phyloP scores from a whole-genome alignment of 2,329 filamentous ascomycete species.

The Fonsecaea pedrosoi region DNA sequence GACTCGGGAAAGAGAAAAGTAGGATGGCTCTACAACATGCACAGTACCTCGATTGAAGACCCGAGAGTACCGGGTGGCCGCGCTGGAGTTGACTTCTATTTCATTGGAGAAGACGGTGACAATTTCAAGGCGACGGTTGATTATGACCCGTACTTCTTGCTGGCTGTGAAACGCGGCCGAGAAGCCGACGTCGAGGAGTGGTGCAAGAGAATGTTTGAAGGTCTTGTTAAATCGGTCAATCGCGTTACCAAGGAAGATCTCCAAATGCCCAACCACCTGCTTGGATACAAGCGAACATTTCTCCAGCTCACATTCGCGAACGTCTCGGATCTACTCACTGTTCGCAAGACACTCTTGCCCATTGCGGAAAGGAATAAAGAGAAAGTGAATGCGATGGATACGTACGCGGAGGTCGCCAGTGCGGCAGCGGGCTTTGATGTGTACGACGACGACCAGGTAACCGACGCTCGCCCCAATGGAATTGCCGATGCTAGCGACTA shows the following conservation, averaged over 20 bases:
- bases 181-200: slow-evolving; percentile 97
- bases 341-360: slow-evolving; percentile 81
- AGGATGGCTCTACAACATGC: slow-evolving; percentile 96
- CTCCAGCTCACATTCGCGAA: slow-evolving; percentile 87
- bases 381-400: slow-evolving; percentile 95
- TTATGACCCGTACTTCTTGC: slow-evolving; percentile 95
- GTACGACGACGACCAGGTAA: slow-evolving; percentile 87
- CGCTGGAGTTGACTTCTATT: slow-evolving; percentile 94
- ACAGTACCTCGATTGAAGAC: slow-evolving; percentile 85
- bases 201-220: slow-evolving; percentile 79
- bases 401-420: slow-evolving; percentile 92
- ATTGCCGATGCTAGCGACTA: slow-evolving; percentile 93
- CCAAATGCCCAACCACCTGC: slow-evolving; percentile 90
- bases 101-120: slow-evolving; percentile 84
- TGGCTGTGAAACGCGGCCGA: slow-evolving; percentile 84
- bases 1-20: slow-evolving; percentile 84
- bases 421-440: slow-evolving; percentile 86
- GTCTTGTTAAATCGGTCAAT: slow-evolving; percentile 77
- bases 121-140: slow-evolving; percentile 96
- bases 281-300: slow-evolving; percentile 88
- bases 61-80: slow-evolving; percentile 81
- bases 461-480: slow-evolving; percentile 78
- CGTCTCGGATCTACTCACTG: slow-evolving; percentile 82
- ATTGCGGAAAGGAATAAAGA: slow-evolving; percentile 97
- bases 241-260: slow-evolving; percentile 91